Evolutionary conservation across 2,329 filamentous ascomycete species (phyloP).

Genomic region (Trichoderma arundinaceum): DNA sequence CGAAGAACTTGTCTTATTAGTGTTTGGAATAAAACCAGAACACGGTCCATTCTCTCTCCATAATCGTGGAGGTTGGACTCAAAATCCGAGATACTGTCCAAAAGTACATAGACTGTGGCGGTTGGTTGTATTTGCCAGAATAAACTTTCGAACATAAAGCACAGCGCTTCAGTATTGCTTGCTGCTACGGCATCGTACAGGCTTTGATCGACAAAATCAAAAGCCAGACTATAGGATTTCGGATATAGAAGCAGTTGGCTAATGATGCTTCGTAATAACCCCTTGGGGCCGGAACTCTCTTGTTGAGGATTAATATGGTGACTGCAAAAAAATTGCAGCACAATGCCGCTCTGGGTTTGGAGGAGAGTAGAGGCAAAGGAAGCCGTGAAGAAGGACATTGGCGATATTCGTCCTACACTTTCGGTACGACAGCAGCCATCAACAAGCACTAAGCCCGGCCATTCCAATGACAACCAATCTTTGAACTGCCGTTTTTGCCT

Average conservation of each 20-base stretch:
- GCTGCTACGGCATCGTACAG: conserved; percentile 21
- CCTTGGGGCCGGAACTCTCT: conserved; percentile 8
- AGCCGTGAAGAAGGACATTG: conserved; percentile 25
- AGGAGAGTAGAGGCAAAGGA: conserved; percentile 23
- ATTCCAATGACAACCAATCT: conserved; percentile 18
- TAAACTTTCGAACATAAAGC: conserved; percentile 15
- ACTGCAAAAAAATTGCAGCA: conserved; percentile 23
- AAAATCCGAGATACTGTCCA: conserved; percentile 23
- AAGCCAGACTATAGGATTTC: conserved; percentile 8
- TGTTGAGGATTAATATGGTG: conserved; percentile 1
- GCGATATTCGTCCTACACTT: conserved; percentile 21
- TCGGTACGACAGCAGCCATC: conserved; percentile 20
- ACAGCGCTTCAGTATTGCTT: conserved; percentile 17
- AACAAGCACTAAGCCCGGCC: conserved; percentile 16
- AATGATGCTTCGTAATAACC: conserved; percentile 15
- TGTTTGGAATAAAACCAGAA: conserved; percentile 5
- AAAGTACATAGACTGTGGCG: conserved; percentile 6
- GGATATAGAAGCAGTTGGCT: conserved; percentile 20
- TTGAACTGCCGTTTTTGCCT: conserved; percentile 20
- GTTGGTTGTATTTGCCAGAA: conserved; percentile 23
- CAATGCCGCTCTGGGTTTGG: conserved; percentile 13
- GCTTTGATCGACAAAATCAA: conserved; percentile 21
- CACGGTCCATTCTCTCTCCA: conserved; percentile 22
- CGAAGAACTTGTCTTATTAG: conserved; percentile 8
- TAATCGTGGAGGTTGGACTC: conserved; percentile 12